These are phyloP conservation scores for Paramecium biaurelia DNA, from an alignment of 73 alveolate genomes.

Conservation along the genomic window DNA sequence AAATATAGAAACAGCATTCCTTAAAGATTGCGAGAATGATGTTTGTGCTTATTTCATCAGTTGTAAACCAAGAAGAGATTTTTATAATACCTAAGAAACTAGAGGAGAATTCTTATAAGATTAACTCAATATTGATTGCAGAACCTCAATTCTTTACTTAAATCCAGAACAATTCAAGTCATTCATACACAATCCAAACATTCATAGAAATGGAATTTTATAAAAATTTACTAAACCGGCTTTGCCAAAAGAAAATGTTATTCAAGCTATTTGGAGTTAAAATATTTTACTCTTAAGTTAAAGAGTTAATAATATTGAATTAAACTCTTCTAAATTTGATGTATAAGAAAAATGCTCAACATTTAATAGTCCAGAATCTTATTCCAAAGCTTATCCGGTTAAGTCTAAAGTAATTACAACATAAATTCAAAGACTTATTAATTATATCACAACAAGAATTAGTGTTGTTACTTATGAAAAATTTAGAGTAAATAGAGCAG, in stretches of 20 bases:
- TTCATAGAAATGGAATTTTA: slow-evolving; percentile 2
- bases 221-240: neutral
- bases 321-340: neutral
- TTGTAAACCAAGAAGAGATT: neutral
- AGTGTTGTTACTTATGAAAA: neutral
- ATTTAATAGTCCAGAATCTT: slow-evolving; percentile 32
- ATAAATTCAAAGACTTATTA: neutral
- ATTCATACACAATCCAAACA: neutral
- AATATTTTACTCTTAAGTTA: neutral
- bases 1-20: neutral
- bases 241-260: neutral
- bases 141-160: slow-evolving; percentile 15
- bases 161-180: neutral
- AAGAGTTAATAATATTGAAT: neutral
- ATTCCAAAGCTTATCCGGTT: slow-evolving; percentile 20
- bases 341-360: slow-evolving; percentile 38
- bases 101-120: slow-evolving; percentile 22
- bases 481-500: slow-evolving; percentile 4
- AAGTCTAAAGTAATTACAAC: neutral
- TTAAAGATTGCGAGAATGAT: slow-evolving; percentile 14
- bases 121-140: slow-evolving; percentile 28
- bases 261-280: neutral
- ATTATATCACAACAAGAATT: neutral
- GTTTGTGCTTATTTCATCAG: neutral
- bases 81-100: slow-evolving; percentile 15